Conservation (phyloP, 1,284 basidiomycete species). For the Agroathelia rolfsii region DNA sequence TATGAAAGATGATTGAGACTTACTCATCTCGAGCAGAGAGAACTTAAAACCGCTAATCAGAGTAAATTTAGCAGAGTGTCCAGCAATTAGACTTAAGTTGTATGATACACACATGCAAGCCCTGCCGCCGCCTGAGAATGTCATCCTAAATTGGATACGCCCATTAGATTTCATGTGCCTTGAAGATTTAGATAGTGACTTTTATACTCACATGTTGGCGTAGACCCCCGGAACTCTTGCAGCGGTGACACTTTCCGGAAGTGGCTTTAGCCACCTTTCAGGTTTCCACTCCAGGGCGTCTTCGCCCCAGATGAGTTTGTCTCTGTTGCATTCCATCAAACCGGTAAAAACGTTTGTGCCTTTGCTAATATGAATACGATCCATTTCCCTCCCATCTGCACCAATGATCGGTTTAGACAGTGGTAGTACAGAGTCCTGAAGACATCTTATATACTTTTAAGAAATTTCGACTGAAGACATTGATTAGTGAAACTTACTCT, state of each 20-base stretch:
- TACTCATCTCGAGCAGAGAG: conserved; percentile 25
- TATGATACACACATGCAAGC: conserved; percentile 22
- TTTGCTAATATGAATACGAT: too few relatives aligned
- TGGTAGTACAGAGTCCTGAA: conserved; percentile 16
- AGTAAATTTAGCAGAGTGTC: conserved; percentile 1
- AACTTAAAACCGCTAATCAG: conserved; percentile 27
- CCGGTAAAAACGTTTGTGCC: conserved; percentile 3
- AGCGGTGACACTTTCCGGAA: conserved; percentile 3
- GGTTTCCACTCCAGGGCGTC: conserved; percentile 11
- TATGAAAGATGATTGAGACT: too few relatives aligned
- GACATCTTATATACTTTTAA: conserved; percentile 10
- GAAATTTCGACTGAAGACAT: background rate
- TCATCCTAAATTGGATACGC: too few relatives aligned
- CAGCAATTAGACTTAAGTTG: background rate
- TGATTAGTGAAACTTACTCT: conserved; percentile 6
- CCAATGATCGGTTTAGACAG: conserved; percentile 17
- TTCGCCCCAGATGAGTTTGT: conserved; percentile 9
- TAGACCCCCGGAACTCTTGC: background rate
- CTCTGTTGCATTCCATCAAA: conserved; percentile 8
- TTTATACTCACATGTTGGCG: background rate
- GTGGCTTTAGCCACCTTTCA: conserved; percentile 10
- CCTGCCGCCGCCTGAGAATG: conserved; percentile 25
- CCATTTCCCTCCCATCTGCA: conserved; percentile 13
- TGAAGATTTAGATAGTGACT: background rate
- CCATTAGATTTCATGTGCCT: too few relatives aligned